phyloP scores from a whole-genome alignment of 352 stramenopile species.

The Globisporangium iwayamae region DNA sequence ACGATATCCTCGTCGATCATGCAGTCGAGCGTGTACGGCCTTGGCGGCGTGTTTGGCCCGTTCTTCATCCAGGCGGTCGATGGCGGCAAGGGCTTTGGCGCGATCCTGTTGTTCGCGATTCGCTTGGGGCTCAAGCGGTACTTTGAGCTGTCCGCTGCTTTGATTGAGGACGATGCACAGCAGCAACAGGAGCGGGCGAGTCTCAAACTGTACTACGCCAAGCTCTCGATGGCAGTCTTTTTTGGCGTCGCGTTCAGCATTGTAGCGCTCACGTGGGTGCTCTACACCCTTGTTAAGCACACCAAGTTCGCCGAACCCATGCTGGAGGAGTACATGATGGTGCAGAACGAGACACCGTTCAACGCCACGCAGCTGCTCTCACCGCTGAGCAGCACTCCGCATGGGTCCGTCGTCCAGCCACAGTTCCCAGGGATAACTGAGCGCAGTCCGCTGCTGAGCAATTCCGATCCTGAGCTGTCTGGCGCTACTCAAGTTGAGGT shows the following conservation, averaged over 20 bases:
- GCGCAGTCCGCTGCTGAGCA: conserved; percentile 38
- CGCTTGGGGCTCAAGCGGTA: conserved; percentile 59
- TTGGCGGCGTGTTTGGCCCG: conserved; percentile 75
- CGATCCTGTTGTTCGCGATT: conserved; percentile 65
- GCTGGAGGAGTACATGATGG: conserved; percentile 60
- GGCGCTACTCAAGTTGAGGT: conserved; percentile 4
- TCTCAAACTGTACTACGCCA: conserved; percentile 12
- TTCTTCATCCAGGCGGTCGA: conserved; percentile 79
- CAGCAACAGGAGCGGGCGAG: conserved; percentile 4
- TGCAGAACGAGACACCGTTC: conserved; percentile 64
- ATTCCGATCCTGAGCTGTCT: conserved; percentile 11
- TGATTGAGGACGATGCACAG: not conserved
- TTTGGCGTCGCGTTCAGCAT: conserved; percentile 61
- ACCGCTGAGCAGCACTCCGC: conserved; percentile 34
- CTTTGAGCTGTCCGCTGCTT: conserved; percentile 20
- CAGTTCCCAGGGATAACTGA: conserved; percentile 28
- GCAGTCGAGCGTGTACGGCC: conserved; percentile 67
- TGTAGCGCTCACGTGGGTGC: conserved; percentile 44
- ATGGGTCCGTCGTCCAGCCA: conserved; percentile 1
- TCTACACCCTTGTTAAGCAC: conserved; percentile 46
- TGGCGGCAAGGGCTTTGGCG: conserved; percentile 71
- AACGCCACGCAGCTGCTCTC: conserved; percentile 38
- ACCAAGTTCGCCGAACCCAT: conserved; percentile 63
- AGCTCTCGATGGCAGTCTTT: conserved; percentile 62
- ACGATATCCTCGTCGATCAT: conserved; percentile 68